These are phyloP conservation scores for Gossypium trilobum DNA, from an alignment of 441 rosid species.

Conservation along the genomic window DNA sequence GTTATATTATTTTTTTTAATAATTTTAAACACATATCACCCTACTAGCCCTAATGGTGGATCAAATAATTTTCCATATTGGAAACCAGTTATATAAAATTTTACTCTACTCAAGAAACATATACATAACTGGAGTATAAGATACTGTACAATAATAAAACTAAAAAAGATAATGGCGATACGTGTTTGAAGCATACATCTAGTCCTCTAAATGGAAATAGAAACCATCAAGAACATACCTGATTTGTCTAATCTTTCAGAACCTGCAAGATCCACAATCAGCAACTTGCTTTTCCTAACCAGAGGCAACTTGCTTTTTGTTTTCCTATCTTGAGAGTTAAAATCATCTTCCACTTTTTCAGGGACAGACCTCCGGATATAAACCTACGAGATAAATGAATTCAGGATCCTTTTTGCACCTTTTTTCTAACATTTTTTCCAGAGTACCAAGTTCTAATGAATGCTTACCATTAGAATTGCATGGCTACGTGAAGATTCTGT, in stretches of 20 bases:
- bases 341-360: constrained; percentile 37
- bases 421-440: background rate
- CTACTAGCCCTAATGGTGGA: background rate
- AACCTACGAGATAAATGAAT: constrained; percentile 41
- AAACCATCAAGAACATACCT: constrained; percentile 33
- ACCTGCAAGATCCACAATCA: constrained; percentile 91
- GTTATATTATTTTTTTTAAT: background rate
- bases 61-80: background rate
- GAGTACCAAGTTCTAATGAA: background rate
- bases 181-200: background rate
- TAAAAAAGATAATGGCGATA: background rate
- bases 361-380: constrained; percentile 47
- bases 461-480: constrained; percentile 71
- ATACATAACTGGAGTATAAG: background rate
- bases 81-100: background rate
- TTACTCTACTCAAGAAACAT: background rate
- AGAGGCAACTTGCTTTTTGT: constrained; percentile 26
- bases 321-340: constrained; percentile 22
- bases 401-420: background rate
- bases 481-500: constrained; percentile 96
- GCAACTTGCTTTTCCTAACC: constrained; percentile 76
- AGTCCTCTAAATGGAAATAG: background rate
- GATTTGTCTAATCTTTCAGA: constrained; percentile 90
- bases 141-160: background rate
- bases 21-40: background rate